Percentiles rank a stretch among this genome's conserved stretches.
These are phyloP conservation scores for Pestalotiopsis sp. DNA, from an alignment of 2,329 filamentous ascomycete species.

Conservation along the genomic window DNA sequence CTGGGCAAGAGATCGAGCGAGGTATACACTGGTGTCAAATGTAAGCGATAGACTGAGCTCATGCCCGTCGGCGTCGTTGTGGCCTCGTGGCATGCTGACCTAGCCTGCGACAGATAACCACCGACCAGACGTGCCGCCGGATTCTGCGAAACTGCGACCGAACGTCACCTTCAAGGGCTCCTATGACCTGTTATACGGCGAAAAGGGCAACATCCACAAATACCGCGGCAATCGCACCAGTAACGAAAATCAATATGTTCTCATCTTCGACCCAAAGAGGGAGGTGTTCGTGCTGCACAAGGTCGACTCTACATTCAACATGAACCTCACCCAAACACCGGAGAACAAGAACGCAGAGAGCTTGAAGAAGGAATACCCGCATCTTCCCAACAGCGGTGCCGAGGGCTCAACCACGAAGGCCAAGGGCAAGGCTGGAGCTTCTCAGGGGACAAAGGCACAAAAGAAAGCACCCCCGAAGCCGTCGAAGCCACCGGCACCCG, in stretches of 20 bases:
- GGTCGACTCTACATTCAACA: constrained; percentile 79
- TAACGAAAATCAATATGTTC: constrained; percentile 61
- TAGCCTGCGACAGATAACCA: constrained; percentile 57
- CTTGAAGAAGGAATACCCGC: constrained; percentile 68
- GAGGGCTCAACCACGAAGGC: constrained; percentile 19
- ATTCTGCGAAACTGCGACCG: constrained; percentile 54
- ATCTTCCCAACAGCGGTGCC: constrained; percentile 50
- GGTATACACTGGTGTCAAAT: constrained; percentile 62
- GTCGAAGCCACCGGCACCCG: constrained; percentile 17
- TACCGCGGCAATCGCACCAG: constrained; percentile 63
- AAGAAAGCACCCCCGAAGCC: neutral
- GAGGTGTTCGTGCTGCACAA: constrained; percentile 82
- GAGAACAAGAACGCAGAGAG: constrained; percentile 64
- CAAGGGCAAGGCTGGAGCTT: constrained; percentile 18
- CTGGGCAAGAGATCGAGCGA: constrained; percentile 59
- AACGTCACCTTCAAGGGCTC: constrained; percentile 49
- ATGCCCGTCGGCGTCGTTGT: neutral
- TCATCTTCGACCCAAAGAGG: constrained; percentile 75
- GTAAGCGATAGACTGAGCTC: constrained; percentile 39
- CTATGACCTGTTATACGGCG: constrained; percentile 60
- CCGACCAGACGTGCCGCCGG: constrained; percentile 55
- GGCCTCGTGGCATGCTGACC: neutral
- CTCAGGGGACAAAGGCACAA: constrained; percentile 10
- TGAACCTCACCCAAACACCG: constrained; percentile 78
- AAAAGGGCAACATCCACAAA: constrained; percentile 55